Evolutionary conservation across 768 basidiomycete species (phyloP).

Genomic region (Agaricus bisporus): DNA sequence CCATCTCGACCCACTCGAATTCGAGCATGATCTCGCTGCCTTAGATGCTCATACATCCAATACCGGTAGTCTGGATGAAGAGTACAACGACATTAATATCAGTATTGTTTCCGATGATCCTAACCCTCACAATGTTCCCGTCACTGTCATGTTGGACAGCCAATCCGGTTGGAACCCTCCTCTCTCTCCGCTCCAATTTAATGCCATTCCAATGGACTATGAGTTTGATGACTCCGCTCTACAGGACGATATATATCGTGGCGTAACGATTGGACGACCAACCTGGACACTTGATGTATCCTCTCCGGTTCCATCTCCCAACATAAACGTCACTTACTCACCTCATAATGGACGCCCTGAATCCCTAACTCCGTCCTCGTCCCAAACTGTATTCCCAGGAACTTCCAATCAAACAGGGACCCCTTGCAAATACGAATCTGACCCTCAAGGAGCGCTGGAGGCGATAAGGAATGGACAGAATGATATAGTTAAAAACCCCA

Average conservation of each 20-base stretch:
- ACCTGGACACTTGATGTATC: neutral
- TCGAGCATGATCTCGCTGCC: neutral
- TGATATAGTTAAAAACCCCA: neutral
- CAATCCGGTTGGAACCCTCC: neutral
- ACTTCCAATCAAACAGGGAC: neutral
- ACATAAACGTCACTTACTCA: neutral
- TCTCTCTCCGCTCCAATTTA: neutral
- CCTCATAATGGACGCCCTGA: neutral
- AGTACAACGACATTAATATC: neutral
- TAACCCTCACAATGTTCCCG: neutral
- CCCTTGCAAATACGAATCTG: neutral
- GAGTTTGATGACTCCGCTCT: neutral
- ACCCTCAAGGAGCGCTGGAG: neutral
- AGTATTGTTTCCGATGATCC: neutral
- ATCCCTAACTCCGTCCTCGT: neutral
- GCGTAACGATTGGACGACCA: neutral
- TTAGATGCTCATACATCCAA: neutral
- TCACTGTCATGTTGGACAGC: neutral
- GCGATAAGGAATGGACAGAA: neutral
- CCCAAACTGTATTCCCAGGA: neutral
- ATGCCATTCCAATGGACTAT: neutral
- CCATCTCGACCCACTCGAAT: neutral
- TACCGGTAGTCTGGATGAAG: neutral
- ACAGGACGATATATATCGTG: neutral
- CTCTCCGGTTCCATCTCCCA: neutral